phyloP scores from a whole-genome alignment of 192 early-diverging fungal species.

The Helicostylum pulchrum region DNA sequence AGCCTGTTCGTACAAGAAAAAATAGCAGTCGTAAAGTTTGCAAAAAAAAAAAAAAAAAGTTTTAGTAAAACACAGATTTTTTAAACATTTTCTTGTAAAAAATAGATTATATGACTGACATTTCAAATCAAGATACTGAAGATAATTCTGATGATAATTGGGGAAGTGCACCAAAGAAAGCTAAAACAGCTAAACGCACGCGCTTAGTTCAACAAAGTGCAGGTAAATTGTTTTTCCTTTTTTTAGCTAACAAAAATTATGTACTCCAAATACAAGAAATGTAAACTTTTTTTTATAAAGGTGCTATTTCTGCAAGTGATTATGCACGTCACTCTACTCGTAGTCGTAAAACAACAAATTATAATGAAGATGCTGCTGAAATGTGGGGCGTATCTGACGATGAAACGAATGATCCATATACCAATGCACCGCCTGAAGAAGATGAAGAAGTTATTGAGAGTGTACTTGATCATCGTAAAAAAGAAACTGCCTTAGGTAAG shows the following conservation, averaged over 20 bases:
- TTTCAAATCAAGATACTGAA: not conserved
- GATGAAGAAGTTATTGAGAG: constrained; percentile 60
- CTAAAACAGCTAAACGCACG: not conserved
- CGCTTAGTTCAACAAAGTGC: not conserved
- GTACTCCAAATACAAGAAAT: not conserved
- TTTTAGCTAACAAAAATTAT: not conserved
- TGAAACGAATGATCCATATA: constrained; percentile 21
- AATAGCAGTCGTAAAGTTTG: not conserved
- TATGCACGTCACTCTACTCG: constrained; percentile 39
- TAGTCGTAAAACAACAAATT: constrained; percentile 28
- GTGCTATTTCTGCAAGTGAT: constrained; percentile 3
- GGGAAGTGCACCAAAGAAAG: not conserved
- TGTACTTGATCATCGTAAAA: constrained; percentile 45
- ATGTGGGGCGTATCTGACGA: constrained; percentile 37
- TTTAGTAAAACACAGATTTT: no score
- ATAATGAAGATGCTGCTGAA: constrained; percentile 45
- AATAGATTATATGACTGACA: constrained; percentile 5
- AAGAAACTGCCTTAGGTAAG: constrained; percentile 30
- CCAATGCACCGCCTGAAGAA: constrained; percentile 26
- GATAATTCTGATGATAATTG: not conserved
- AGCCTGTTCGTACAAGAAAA: not conserved
- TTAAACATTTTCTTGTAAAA: not conserved
- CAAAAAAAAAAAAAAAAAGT: not conserved
- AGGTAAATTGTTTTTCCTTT: no score
- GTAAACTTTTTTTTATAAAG: not conserved